These are phyloP conservation scores for Pleurostoma richardsiae DNA, from an alignment of 2,329 filamentous ascomycete genomes.

Conservation along the genomic window DNA sequence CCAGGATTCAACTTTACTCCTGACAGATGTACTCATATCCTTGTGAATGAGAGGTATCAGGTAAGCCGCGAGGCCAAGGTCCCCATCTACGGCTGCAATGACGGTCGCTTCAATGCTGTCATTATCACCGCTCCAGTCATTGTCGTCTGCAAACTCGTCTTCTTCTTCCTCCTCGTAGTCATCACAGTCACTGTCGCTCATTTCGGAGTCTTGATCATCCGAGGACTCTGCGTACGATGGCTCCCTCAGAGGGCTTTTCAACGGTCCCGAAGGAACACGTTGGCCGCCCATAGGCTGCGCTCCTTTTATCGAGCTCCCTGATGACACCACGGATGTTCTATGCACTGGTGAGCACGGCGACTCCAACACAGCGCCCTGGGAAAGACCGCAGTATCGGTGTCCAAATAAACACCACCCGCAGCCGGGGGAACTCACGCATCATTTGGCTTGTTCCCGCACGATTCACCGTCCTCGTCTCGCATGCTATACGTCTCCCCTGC, in stretches of 20 bases:
- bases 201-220: not conserved
- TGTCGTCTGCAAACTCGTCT: conserved; percentile 6
- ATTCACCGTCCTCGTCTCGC: no score
- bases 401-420: not conserved
- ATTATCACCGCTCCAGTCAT: conserved; percentile 14
- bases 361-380: not conserved
- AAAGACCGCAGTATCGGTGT: not conserved
- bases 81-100: conserved; percentile 14
- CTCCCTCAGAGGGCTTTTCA: not conserved
- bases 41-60: conserved; percentile 16
- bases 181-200: not conserved
- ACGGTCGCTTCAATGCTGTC: conserved; percentile 16
- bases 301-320: not conserved
- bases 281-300: not conserved
- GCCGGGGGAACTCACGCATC: no score
- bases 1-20: conserved; percentile 17
- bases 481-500: no score
- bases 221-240: not conserved
- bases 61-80: conserved; percentile 14
- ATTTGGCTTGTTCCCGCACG: no score
- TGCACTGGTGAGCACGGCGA: not conserved
- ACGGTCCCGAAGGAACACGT: no score
- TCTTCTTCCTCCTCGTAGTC: conserved; percentile 5
- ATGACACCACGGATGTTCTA: not conserved
- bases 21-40: conserved; percentile 10